Percentiles rank a stretch among this genome's conserved stretches.
Evolutionary conservation across 2,329 filamentous ascomycete species (phyloP).

Genomic region (Aspergillus udagawae): DNA sequence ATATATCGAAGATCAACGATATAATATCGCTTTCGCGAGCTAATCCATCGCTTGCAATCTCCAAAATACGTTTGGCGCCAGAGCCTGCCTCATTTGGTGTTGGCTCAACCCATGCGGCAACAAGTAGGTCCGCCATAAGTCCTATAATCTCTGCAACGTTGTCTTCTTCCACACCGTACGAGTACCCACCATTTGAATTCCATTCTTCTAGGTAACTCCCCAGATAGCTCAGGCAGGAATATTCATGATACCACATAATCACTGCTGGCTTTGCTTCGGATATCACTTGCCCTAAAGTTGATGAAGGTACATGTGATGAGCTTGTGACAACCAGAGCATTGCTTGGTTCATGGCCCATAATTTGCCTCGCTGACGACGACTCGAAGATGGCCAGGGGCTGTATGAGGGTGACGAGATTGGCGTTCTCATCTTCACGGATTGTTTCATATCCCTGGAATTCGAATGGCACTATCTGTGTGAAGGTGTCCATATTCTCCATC

Average conservation of each 20-base stretch:
- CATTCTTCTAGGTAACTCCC: conserved; percentile 60
- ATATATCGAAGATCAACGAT: conserved; percentile 74
- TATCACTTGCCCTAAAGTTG: conserved; percentile 57
- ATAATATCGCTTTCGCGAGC: conserved; percentile 63
- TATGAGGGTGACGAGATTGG: conserved; percentile 68
- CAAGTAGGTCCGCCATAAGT: conserved; percentile 68
- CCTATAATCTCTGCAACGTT: conserved; percentile 70
- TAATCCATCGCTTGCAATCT: conserved; percentile 48
- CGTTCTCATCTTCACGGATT: conserved; percentile 79
- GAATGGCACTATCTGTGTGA: conserved; percentile 73
- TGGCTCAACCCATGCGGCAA: conserved; percentile 32
- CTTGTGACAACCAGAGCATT: conserved; percentile 34
- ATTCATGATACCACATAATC: conserved; percentile 67
- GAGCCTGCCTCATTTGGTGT: conserved; percentile 33
- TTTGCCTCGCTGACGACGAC: conserved; percentile 20
- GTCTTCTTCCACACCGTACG: conserved; percentile 53
- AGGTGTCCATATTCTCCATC: conserved; percentile 64
- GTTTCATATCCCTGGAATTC: conserved; percentile 72
- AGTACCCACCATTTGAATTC: conserved; percentile 47
- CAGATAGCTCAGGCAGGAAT: conserved; percentile 75
- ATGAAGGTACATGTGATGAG: conserved; percentile 34
- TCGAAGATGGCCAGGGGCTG: conserved; percentile 51
- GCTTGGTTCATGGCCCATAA: conserved; percentile 19
- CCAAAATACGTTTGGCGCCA: conserved; percentile 43
- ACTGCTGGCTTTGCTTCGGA: conserved; percentile 74